Evolutionary conservation across 495 filamentous ascomycete genomes (phyloP).

Genomic region (Cercophora sp.): DNA sequence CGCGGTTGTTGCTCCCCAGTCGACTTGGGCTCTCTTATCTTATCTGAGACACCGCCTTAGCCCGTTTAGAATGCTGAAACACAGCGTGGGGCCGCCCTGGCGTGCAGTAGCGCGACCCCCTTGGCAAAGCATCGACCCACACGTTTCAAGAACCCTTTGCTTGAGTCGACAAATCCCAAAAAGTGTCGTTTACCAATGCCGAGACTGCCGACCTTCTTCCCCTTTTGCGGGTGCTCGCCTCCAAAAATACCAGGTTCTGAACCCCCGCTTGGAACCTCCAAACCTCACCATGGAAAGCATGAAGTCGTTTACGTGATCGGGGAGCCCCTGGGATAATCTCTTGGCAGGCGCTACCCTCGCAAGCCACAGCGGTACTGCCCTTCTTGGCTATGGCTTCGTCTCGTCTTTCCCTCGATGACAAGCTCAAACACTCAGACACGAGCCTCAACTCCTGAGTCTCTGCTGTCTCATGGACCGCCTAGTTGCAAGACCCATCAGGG

Average conservation of each 20-base stretch:
- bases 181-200: too few species aligned
- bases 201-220: conserved; percentile 2
- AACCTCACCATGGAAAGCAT: not conserved
- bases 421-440: conserved; percentile 9
- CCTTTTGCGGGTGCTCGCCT: not conserved
- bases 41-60: conserved; percentile 16
- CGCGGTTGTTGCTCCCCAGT: too few species aligned
- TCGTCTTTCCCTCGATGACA: not conserved
- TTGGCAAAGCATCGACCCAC: too few species aligned
- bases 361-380: not conserved
- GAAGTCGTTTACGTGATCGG: conserved; percentile 5
- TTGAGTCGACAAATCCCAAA: too few species aligned
- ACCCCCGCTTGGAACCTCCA: not conserved
- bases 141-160: not conserved
- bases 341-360: not conserved
- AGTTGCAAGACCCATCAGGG: not conserved
- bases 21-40: conserved; percentile 10
- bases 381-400: not conserved
- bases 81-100: not conserved
- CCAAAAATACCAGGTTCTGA: not conserved
- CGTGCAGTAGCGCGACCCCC: not conserved
- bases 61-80: conserved; percentile 10
- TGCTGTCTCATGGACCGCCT: conserved; percentile 1
- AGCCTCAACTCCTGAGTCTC: not conserved
- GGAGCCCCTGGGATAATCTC: not conserved